Evolutionary conservation across 768 basidiomycete species (phyloP), one percentile per base, ranked within the genome.

Genomic region (Lactarius tabidus): DNA sequence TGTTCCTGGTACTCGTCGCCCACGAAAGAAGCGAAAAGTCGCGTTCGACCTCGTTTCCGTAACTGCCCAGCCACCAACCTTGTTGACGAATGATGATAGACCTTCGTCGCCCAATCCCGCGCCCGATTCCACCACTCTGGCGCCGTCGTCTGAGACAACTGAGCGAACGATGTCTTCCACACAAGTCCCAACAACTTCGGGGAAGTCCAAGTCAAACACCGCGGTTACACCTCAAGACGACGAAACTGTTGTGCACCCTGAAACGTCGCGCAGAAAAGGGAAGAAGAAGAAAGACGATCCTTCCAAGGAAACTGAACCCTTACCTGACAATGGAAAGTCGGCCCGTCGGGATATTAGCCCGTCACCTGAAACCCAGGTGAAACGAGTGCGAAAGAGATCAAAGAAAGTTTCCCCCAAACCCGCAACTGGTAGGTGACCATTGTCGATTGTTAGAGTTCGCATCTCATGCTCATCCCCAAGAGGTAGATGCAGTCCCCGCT

Each of bases 21-120:
- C 57, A 14, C 53, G 20, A n/a, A 64, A 69, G 51, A 63, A 17
- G 66, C 66, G 36, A 33, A 69, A 61, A 36, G 59, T 69, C 28
- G 15, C 51, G 9, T 63, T 60, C 33, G 23, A 45, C 6, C 33
- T 43, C 36, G 36, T 60, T 45, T 28, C 10, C 14, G 48, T 20
- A 28, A 29, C 41, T 28, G 14, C 52, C 29, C 45, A 57, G 33
- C 45, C 39, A 41, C 36, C 26, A 23, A 17, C 45, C 1, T 61
- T 23, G 36, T 31, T 29, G 5, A 29, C 20, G 18, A 48, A 65
- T 31, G 29, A 51, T 38, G 12, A 15, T 36, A 36, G 45, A 26
- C 29, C 45, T 10, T 45, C 54, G 9, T 39, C 43, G 10, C 6
- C 45, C 18, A 18, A 26, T 23, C 55, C 31, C 36, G 26, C 18